A percentile compares a stretch with the other conserved stretches of the same genome.
Conservation (phyloP, 2,329 filamentous ascomycete species). For the Nothopassalora personata region DNA sequence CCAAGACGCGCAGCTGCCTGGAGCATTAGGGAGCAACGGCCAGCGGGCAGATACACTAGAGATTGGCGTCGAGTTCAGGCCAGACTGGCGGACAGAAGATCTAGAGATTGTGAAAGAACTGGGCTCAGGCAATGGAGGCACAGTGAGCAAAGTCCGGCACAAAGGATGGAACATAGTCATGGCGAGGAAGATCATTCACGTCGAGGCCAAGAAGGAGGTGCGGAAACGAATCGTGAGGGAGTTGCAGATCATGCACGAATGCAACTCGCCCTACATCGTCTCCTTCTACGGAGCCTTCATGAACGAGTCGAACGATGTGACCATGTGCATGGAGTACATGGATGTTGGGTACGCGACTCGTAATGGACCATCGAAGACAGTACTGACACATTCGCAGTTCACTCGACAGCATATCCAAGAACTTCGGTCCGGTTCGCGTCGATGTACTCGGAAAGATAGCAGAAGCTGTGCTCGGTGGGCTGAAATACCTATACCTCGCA, state of each 20-base stretch:
- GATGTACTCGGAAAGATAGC: slow-evolving; percentile 97
- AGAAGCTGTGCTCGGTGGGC: slow-evolving; percentile 84
- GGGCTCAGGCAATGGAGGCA: slow-evolving; percentile 92
- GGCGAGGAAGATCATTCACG: slow-evolving; percentile 98
- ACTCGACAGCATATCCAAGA: slow-evolving; percentile 86
- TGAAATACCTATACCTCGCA: slow-evolving; percentile 90
- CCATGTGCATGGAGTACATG: slow-evolving; percentile 99
- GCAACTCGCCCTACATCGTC: slow-evolving; percentile 93
- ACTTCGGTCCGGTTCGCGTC: slow-evolving; percentile 90
- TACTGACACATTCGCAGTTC: slow-evolving; percentile 54
- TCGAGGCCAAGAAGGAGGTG: slow-evolving; percentile 96
- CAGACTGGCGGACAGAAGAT: slow-evolving; percentile 88
- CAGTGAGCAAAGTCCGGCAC: slow-evolving; percentile 96
- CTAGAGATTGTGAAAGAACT: slow-evolving; percentile 90
- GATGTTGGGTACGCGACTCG: slow-evolving; percentile 74
- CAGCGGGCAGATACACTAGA: slow-evolving; percentile 70
- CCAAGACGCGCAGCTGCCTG: slow-evolving; percentile 59
- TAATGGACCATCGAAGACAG: not conserved
- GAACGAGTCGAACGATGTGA: slow-evolving; percentile 94
- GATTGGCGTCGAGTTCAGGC: slow-evolving; percentile 94
- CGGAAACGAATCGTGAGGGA: slow-evolving; percentile 95
- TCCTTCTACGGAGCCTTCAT: slow-evolving; percentile 97
- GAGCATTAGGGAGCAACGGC: slow-evolving; percentile 51
- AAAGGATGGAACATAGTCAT: slow-evolving; percentile 91
- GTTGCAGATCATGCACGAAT: slow-evolving; percentile 96